Percentiles rank a stretch among this genome's conserved stretches.
phyloP scores from a whole-genome alignment of 73 alveolate species.

The Tetrahymena thermophila region DNA sequence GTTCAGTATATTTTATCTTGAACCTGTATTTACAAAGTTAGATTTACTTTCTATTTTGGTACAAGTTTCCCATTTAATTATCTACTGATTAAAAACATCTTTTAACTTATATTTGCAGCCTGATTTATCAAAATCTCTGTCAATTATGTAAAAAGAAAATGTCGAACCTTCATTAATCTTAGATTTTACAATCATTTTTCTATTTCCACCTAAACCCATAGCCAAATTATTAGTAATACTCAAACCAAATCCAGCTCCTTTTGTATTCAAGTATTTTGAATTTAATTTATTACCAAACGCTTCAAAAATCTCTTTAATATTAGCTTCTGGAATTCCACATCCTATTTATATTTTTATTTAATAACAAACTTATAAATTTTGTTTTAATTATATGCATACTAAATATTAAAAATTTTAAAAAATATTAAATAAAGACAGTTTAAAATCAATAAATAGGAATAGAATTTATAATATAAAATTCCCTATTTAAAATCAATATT shows the following conservation, averaged over 20 bases:
- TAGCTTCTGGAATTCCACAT: conserved; percentile 22
- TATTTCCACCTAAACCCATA: conserved; percentile 27
- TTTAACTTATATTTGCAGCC: neutral
- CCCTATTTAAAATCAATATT: no score
- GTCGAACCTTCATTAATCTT: conserved; percentile 13
- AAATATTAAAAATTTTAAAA: no score
- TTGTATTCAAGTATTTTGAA: neutral
- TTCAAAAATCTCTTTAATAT: conserved; percentile 1
- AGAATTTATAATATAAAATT: no score
- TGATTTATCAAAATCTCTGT: neutral
- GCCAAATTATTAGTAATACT: conserved; percentile 19
- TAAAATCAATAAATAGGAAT: no score
- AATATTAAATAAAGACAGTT: no score
- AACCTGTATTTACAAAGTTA: neutral
- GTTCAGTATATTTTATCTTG: neutral
- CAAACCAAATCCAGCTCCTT: conserved; percentile 47
- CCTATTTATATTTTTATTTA: neutral
- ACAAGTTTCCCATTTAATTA: neutral
- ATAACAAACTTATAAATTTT: no score
- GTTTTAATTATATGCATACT: no score
- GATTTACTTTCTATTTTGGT: conserved; percentile 3
- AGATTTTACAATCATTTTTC: conserved; percentile 2
- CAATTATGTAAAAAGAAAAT: neutral
- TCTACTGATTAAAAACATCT: neutral
- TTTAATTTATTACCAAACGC: conserved; percentile 25